Evolutionary conservation across 2,329 filamentous ascomycete genomes (phyloP).

Genomic region (Nemania serpens): DNA sequence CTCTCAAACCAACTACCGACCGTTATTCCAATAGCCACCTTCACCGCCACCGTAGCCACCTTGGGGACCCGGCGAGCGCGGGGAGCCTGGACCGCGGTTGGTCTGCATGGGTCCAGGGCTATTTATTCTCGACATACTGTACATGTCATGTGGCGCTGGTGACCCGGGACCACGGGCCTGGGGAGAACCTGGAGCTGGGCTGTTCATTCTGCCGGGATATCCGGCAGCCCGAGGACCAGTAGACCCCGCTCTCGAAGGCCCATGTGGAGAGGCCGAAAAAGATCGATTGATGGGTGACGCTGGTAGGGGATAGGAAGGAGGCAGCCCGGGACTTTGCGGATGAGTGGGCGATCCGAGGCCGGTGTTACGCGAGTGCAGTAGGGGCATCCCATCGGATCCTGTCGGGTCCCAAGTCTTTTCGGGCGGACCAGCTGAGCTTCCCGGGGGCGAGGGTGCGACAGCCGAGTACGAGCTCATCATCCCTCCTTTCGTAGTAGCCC

Average conservation of each 20-base stretch:
- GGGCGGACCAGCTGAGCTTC: slow-evolving; percentile 26
- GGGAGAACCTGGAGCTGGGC: slow-evolving; percentile 29
- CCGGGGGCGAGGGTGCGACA: slow-evolving; percentile 28
- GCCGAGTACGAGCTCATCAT: slow-evolving; percentile 25
- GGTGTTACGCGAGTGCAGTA: slow-evolving; percentile 24
- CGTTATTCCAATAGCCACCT: slow-evolving; percentile 19
- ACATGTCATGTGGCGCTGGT: slow-evolving; percentile 28
- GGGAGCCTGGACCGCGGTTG: slow-evolving; percentile 23
- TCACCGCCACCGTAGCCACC: not conserved
- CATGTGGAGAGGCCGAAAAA: slow-evolving; percentile 36
- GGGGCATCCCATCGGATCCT: slow-evolving; percentile 21
- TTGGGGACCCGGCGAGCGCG: slow-evolving; percentile 18
- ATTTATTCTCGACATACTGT: slow-evolving; percentile 28
- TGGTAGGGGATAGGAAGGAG: slow-evolving; percentile 29
- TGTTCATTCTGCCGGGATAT: slow-evolving; percentile 31
- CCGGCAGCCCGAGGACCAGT: slow-evolving; percentile 33
- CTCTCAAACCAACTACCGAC: not conserved
- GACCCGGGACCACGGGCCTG: slow-evolving; percentile 22
- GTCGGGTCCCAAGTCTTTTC: slow-evolving; percentile 31
- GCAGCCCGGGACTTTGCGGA: slow-evolving; percentile 32
- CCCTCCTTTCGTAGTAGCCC: slow-evolving; percentile 23
- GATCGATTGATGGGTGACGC: slow-evolving; percentile 36
- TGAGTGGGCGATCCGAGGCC: slow-evolving; percentile 29
- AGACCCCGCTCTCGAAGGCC: slow-evolving; percentile 37
- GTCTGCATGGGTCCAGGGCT: slow-evolving; percentile 26